Percentiles rank a stretch among this genome's conserved stretches.
Conservation (phyloP, 2,329 filamentous ascomycete genomes). For the Xenoacremonium recifei region DNA sequence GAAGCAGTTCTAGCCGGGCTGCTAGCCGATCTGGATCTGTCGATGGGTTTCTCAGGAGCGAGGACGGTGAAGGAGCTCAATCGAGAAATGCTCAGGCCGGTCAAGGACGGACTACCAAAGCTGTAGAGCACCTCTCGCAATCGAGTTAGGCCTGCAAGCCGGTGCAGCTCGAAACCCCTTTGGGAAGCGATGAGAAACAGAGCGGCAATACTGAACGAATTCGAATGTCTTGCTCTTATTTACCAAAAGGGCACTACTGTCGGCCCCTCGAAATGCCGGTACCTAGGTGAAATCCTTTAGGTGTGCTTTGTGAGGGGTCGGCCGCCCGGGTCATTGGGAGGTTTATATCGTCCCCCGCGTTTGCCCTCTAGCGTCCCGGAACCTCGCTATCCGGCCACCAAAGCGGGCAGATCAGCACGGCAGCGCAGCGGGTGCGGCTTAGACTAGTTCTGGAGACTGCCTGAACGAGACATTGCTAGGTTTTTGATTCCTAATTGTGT, state of each 20-base stretch:
- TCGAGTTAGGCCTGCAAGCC: neutral
- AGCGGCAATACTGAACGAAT: too few species aligned
- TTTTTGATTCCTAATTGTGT: neutral
- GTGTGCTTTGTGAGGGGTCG: too few species aligned
- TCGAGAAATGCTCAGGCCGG: neutral
- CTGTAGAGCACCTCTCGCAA: neutral
- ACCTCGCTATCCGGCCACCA: neutral
- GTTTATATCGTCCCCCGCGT: slow-evolving; percentile 2
- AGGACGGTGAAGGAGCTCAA: neutral
- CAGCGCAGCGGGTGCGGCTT: slow-evolving; percentile 2
- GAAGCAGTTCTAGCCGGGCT: slow-evolving; percentile 44
- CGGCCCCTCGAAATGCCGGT: slow-evolving; percentile 2
- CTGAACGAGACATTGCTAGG: neutral
- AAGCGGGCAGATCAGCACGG: slow-evolving; percentile 1
- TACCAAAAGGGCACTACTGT: neutral
- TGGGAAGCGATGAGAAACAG: too few species aligned
- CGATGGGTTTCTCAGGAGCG: neutral
- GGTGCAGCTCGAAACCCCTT: neutral
- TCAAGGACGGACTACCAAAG: neutral
- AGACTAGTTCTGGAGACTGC: neutral
- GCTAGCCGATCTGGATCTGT: slow-evolving; percentile 39
- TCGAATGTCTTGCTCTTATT: neutral
- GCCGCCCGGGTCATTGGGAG: neutral
- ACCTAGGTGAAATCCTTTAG: too few species aligned
- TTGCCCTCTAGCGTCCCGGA: slow-evolving; percentile 2